Percentiles rank a stretch among this genome's conserved stretches.
Conservation (phyloP, 176 grass and related monocot species). For the Metroxylon sagu region DNA sequence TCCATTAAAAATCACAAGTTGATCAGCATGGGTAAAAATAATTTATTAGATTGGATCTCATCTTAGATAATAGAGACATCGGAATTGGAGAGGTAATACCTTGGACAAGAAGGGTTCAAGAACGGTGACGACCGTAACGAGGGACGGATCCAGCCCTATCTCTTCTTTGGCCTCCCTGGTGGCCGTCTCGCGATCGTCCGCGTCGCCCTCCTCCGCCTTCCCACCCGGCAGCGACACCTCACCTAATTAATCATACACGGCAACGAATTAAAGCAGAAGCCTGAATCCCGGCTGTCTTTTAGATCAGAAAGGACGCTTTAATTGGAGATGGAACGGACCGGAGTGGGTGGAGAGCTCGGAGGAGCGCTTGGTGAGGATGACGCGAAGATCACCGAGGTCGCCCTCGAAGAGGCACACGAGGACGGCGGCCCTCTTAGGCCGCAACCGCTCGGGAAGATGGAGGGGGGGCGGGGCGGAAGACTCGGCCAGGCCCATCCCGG, state of each 20-base stretch:
- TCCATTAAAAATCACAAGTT: too few species aligned
- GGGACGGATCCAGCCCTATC: slow-evolving; percentile 61
- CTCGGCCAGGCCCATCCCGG: slow-evolving; percentile 25
- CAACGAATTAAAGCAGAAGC: too few species aligned
- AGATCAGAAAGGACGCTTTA: too few species aligned
- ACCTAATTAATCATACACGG: slow-evolving; percentile 25
- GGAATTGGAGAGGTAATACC: slow-evolving; percentile 23
- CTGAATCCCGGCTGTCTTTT: too few species aligned
- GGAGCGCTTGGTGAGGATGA: slow-evolving; percentile 82
- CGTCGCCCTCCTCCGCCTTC: slow-evolving; percentile 78
- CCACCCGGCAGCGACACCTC: slow-evolving; percentile 89
- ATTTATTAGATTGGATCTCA: too few species aligned
- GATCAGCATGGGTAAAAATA: too few species aligned
- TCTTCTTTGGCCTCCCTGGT: slow-evolving; percentile 80
- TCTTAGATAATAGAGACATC: too few species aligned
- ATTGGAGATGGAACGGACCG: slow-evolving; percentile 7
- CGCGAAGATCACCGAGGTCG: slow-evolving; percentile 38
- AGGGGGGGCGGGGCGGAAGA: slow-evolving; percentile 8
- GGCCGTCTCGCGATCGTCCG: slow-evolving; percentile 65
- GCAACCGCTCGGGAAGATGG: neutral
- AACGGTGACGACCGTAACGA: slow-evolving; percentile 58
- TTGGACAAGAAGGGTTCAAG: slow-evolving; percentile 92
- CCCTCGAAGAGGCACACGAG: slow-evolving; percentile 90
- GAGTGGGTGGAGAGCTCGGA: slow-evolving; percentile 71
- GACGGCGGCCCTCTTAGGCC: slow-evolving; percentile 42